phyloP scores from a whole-genome alignment of 352 stramenopile species.

The Aphanomyces stellatus region DNA sequence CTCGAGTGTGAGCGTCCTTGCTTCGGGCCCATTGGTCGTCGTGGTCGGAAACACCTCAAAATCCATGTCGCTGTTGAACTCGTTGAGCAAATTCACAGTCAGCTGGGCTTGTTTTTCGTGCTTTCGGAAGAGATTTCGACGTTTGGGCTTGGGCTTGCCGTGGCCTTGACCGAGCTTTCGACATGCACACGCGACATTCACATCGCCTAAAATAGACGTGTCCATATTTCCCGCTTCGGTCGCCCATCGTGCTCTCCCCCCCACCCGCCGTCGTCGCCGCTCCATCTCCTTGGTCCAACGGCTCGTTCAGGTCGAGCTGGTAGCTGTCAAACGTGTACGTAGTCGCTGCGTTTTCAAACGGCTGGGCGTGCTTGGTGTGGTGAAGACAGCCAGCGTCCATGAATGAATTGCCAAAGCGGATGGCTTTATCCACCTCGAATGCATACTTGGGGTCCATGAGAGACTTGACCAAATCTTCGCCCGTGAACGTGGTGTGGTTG shows the following conservation, averaged over 20 bases:
- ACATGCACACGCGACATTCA: neutral
- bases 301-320: slow-evolving; percentile 7
- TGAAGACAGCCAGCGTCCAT: slow-evolving; percentile 16
- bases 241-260: neutral
- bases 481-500: slow-evolving; percentile 18
- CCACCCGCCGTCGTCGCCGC: neutral
- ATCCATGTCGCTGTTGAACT: neutral
- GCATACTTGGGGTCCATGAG: slow-evolving; percentile 2
- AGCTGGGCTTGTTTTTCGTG: neutral
- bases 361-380: slow-evolving; percentile 3
- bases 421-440: slow-evolving; percentile 7
- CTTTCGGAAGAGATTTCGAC: slow-evolving; percentile 7
- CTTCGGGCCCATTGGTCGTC: neutral
- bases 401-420: slow-evolving; percentile 14
- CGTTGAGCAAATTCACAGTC: slow-evolving; percentile 5
- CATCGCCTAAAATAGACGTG: neutral
- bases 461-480: neutral
- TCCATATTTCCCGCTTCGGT: neutral
- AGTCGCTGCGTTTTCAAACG: slow-evolving; percentile 10
- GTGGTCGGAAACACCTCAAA: neutral
- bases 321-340: slow-evolving; percentile 2
- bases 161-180: slow-evolving; percentile 5
- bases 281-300: neutral
- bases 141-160: neutral
- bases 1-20: neutral